These are phyloP conservation scores for Calonectria crousiana DNA, from an alignment of 2,329 filamentous ascomycete genomes.

Conservation along the genomic window DNA sequence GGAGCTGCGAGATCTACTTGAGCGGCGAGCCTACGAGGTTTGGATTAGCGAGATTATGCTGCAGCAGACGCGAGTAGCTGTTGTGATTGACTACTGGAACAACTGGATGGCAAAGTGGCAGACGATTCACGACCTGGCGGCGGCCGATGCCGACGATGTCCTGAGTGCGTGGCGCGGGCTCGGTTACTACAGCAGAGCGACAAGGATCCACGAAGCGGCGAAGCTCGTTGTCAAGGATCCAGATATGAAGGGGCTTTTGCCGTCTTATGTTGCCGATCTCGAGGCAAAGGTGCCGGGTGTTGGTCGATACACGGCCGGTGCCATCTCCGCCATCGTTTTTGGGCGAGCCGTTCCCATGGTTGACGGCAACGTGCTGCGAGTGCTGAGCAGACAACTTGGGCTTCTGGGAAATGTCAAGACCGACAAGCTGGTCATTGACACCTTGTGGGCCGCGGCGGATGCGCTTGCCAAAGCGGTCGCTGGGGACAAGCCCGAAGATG, in stretches of 20 bases:
- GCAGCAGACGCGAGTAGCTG: slow-evolving; percentile 73
- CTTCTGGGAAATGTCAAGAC: slow-evolving; percentile 68
- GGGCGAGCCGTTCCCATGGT: slow-evolving; percentile 71
- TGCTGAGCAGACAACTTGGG: slow-evolving; percentile 71
- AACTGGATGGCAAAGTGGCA: slow-evolving; percentile 73
- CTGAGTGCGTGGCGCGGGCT: slow-evolving; percentile 70
- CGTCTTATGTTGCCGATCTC: slow-evolving; percentile 58
- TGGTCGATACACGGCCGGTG: slow-evolving; percentile 72
- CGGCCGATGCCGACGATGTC: slow-evolving; percentile 67
- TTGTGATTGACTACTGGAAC: slow-evolving; percentile 73
- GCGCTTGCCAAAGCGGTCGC: slow-evolving; percentile 66
- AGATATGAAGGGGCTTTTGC: slow-evolving; percentile 61
- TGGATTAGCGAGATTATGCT: slow-evolving; percentile 78
- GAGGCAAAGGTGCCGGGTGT: slow-evolving; percentile 68
- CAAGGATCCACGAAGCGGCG: slow-evolving; percentile 69
- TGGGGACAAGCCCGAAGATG: slow-evolving; percentile 45
- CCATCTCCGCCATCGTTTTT: slow-evolving; percentile 73
- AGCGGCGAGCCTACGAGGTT: slow-evolving; percentile 72
- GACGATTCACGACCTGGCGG: slow-evolving; percentile 67
- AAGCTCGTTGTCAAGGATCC: slow-evolving; percentile 60
- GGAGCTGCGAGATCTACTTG: slow-evolving; percentile 57
- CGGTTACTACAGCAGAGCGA: slow-evolving; percentile 75
- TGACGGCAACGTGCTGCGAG: slow-evolving; percentile 73
- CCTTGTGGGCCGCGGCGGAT: slow-evolving; percentile 70
- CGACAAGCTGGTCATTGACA: slow-evolving; percentile 64